A percentile compares a stretch with the other conserved stretches of the same genome.
These are phyloP conservation scores for Phytophthora sojae DNA, from an alignment of 352 stramenopile genomes.

Conservation along the genomic window DNA sequence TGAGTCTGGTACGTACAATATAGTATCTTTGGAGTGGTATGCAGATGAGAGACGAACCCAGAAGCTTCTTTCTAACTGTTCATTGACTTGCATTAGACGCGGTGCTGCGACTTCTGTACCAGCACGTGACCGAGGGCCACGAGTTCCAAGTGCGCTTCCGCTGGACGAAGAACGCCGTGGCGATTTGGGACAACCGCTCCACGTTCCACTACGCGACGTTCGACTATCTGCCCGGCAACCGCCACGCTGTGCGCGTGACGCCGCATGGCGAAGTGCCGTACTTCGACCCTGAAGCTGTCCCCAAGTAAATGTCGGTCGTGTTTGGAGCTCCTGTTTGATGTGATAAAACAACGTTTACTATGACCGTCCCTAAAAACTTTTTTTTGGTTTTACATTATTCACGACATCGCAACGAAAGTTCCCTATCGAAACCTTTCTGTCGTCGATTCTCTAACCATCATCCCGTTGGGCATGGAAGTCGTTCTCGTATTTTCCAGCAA, in stretches of 20 bases:
- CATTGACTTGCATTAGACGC: slow-evolving; percentile 11
- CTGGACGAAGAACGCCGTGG: slow-evolving; percentile 38
- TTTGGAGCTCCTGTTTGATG: neutral
- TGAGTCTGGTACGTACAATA: neutral
- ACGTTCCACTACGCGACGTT: slow-evolving; percentile 37
- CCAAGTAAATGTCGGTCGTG: slow-evolving; percentile 12
- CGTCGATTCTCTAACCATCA: neutral
- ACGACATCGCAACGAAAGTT: neutral
- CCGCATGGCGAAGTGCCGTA: slow-evolving; percentile 31
- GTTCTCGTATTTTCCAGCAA: neutral
- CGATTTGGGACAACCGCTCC: slow-evolving; percentile 34
- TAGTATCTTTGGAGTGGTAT: neutral
- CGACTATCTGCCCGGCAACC: slow-evolving; percentile 32
- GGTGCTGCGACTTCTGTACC: slow-evolving; percentile 29
- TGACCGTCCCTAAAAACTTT: neutral
- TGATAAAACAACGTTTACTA: neutral
- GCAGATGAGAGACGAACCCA: neutral
- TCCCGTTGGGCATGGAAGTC: neutral
- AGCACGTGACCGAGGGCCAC: slow-evolving; percentile 26
- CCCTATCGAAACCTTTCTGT: neutral
- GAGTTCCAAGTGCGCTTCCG: slow-evolving; percentile 35
- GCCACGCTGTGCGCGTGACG: slow-evolving; percentile 29
- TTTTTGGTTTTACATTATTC: too few relatives aligned
- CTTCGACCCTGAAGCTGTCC: slow-evolving; percentile 23
- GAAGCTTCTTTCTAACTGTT: neutral